Evolutionary conservation across 1,284 basidiomycete genomes (phyloP), one percentile per base, ranked within the genome.

Genomic region (Ceratobasidium sp.): DNA sequence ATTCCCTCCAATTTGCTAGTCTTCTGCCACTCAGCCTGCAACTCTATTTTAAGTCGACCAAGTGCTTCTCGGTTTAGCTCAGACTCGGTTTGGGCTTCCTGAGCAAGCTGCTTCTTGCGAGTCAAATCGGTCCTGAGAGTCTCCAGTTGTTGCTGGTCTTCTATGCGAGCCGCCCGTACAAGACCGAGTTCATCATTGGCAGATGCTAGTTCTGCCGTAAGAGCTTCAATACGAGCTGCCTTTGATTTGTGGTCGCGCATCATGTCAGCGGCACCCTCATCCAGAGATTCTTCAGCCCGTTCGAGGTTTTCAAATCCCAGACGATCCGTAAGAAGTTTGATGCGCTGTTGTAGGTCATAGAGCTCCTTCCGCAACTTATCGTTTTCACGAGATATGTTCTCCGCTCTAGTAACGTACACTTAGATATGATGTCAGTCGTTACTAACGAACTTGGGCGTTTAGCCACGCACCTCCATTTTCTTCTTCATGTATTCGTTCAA

Each of bases 281-380:
- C 50, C 36, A 67, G 30, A 3, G 64, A 55, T 50, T 62, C 59
- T 43, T 75, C 75, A 9, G 76, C 71, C 9, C 71, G 61, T 18
- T 76, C 72, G 14, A 75, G 64, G 53, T 53, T 59, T 4, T 60
- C 26, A 48, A 76, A 77, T 14, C 77, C 77, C 23, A 77, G 75
- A 3, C 61, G 72, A 26, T 74, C 75, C 3, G 74, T 73, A 1
- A 76, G 64, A 30, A 73, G 72, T 1, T 52, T 64, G 32, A 62
- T 48, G 2, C 74, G 72, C 30, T 77, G 75, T 28, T 76, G 69
- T 41, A 74, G 55, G 39, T 74, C 64, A 50, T 73, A 77, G 3
- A 75, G 53, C 36, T 72, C 59, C 36, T 64, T 73, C 12, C 70
- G 65, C 23, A 77, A 60, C 14, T 50, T 64, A 52, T 76, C 76